These are phyloP conservation scores for Trichoderma polysporum DNA, from an alignment of 2,329 filamentous ascomycete genomes.

Conservation along the genomic window DNA sequence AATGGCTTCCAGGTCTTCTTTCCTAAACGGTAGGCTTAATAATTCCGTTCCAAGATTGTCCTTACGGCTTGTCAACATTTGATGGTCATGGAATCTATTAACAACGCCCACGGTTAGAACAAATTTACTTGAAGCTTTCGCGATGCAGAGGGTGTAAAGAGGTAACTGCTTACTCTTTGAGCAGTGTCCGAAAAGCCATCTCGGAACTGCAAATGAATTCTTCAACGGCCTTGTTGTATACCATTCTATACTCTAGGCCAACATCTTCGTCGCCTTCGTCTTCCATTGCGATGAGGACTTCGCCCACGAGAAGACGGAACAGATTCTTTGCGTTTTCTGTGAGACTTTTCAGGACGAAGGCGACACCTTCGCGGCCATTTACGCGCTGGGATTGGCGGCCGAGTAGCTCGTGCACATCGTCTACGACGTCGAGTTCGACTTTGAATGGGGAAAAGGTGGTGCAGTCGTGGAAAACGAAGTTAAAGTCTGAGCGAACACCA, in stretches of 20 bases:
- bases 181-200: conserved; percentile 87
- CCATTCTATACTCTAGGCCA: conserved; percentile 82
- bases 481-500: conserved; percentile 75
- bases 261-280: conserved; percentile 57
- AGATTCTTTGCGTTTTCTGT: conserved; percentile 89
- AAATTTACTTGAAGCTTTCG: too few species aligned
- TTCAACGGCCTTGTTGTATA: conserved; percentile 95
- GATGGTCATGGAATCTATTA: conserved; percentile 84
- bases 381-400: conserved; percentile 76
- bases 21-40: conserved; percentile 78
- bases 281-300: conserved; percentile 72
- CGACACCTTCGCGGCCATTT: conserved; percentile 87
- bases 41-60: conserved; percentile 84
- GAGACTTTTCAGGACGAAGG: conserved; percentile 84
- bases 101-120: background rate
- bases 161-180: conserved; percentile 73
- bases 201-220: conserved; percentile 97
- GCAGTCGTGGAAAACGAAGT: conserved; percentile 89
- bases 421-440: conserved; percentile 77
- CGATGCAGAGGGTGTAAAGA: background rate
- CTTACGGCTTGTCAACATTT: conserved; percentile 89
- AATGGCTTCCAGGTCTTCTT: conserved; percentile 85
- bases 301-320: conserved; percentile 80
- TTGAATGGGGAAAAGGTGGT: conserved; percentile 81
- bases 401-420: conserved; percentile 84